These are phyloP conservation scores for Dactylellina sp. DNA, from an alignment of 2,329 filamentous ascomycete species.

Conservation along the genomic window DNA sequence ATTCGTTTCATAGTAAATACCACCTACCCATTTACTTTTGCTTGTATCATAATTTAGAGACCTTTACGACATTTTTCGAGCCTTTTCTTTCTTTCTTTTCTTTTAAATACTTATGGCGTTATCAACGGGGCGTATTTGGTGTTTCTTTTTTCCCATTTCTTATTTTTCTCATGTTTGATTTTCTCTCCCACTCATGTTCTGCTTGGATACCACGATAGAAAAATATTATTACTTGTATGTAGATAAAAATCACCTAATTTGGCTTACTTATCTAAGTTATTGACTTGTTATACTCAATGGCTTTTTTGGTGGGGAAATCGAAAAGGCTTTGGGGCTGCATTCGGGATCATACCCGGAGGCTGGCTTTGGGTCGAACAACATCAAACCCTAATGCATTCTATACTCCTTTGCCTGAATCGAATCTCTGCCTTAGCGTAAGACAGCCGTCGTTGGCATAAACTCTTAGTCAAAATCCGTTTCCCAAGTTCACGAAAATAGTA, in stretches of 20 bases:
- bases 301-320: too few species aligned
- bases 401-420: too few species aligned
- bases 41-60: conserved; percentile 33
- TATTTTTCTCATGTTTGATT: conserved; percentile 11
- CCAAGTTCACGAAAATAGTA: conserved; percentile 32
- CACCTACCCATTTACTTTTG: conserved; percentile 25
- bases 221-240: conserved; percentile 37
- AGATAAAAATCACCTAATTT: conserved; percentile 24
- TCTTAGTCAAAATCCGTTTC: not conserved
- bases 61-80: conserved; percentile 13
- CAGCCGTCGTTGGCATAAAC: conserved; percentile 13
- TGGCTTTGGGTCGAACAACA: too few species aligned
- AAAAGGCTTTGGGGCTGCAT: too few species aligned
- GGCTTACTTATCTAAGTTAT: not conserved
- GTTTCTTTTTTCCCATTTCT: conserved; percentile 5
- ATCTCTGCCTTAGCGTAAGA: not conserved
- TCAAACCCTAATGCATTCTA: too few species aligned
- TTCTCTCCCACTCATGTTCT: not conserved
- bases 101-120: conserved; percentile 32
- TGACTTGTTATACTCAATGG: too few species aligned
- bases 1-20: conserved; percentile 31
- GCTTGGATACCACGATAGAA: conserved; percentile 50
- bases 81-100: conserved; percentile 27
- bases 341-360: too few species aligned
- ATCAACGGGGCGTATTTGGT: conserved; percentile 15